Evolutionary conservation across 169 alveolate genomes (phyloP).

Genomic region (Babesia bigemina): DNA sequence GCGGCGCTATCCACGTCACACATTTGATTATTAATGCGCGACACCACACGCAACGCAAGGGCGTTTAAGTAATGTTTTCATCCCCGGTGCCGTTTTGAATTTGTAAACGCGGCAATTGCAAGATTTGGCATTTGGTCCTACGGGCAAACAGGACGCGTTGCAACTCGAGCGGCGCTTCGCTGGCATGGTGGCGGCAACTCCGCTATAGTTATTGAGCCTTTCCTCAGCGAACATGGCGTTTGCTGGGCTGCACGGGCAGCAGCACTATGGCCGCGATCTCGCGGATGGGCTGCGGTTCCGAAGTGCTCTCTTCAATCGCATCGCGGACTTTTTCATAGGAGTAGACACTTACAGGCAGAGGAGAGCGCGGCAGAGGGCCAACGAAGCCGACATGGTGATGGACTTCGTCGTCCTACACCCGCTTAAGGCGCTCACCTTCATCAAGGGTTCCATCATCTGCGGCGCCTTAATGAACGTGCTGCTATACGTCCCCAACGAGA

Average conservation of each 20-base stretch:
- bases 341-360: conserved; percentile 20
- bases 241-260: background rate
- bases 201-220: too few species aligned
- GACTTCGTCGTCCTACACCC: conserved; percentile 59
- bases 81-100: too few species aligned
- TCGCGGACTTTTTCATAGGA: conserved; percentile 44
- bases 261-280: conserved; percentile 1
- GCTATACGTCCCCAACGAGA: conserved; percentile 36
- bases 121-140: too few species aligned
- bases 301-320: background rate
- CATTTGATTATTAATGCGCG: too few species aligned
- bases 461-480: conserved; percentile 33
- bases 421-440: conserved; percentile 23
- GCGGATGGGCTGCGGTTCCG: conserved; percentile 34
- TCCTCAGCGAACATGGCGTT: background rate
- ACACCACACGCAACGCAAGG: too few species aligned
- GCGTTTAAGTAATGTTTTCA: too few species aligned
- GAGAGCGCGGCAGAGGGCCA: background rate
- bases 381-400: conserved; percentile 32
- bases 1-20: too few species aligned
- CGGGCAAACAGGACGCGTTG: too few species aligned
- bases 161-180: too few species aligned
- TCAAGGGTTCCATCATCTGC: conserved; percentile 22
- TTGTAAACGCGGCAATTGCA: too few species aligned
- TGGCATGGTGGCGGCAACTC: too few species aligned